phyloP scores from a whole-genome alignment of 2,329 filamentous ascomycete genomes.

The Alternaria sp. region DNA sequence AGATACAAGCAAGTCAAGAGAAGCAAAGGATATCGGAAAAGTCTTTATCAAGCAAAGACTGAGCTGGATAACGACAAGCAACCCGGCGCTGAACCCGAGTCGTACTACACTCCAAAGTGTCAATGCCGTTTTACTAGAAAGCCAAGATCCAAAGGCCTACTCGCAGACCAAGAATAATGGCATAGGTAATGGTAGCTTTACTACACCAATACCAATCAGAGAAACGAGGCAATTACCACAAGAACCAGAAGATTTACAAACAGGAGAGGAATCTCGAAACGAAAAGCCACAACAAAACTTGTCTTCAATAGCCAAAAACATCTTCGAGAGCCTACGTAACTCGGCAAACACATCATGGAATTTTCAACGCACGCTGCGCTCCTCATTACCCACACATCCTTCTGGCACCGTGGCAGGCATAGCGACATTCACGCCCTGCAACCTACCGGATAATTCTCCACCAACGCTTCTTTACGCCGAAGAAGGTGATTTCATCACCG shows the following conservation, averaged over 20 bases:
- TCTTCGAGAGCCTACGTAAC: slow-evolving; percentile 28
- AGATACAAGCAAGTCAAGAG: background rate
- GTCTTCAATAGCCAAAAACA: background rate
- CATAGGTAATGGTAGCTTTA: background rate
- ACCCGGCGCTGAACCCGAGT: slow-evolving; percentile 83
- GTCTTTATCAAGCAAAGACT: slow-evolving; percentile 77
- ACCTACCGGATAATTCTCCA: slow-evolving; percentile 18
- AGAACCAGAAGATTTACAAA: background rate
- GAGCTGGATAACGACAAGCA: slow-evolving; percentile 81
- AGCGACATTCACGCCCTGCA: slow-evolving; percentile 69
- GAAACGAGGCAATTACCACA: background rate
- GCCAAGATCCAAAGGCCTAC: slow-evolving; percentile 11
- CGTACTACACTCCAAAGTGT: slow-evolving; percentile 88
- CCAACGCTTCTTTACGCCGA: slow-evolving; percentile 75
- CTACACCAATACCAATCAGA: background rate
- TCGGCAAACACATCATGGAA: slow-evolving; percentile 61
- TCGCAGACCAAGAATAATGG: background rate
- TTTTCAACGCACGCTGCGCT: slow-evolving; percentile 66
- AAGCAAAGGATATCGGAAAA: slow-evolving; percentile 68
- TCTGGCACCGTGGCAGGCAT: slow-evolving; percentile 72
- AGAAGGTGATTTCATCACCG: slow-evolving; percentile 70
- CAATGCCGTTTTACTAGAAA: slow-evolving; percentile 82
- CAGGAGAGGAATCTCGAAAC: background rate
- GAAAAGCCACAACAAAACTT: background rate
- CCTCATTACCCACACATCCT: slow-evolving; percentile 67